Base-by-base conservation (phyloP, 768 basidiomycete species). In the Pleurotus salmoneostramineus region DNA sequence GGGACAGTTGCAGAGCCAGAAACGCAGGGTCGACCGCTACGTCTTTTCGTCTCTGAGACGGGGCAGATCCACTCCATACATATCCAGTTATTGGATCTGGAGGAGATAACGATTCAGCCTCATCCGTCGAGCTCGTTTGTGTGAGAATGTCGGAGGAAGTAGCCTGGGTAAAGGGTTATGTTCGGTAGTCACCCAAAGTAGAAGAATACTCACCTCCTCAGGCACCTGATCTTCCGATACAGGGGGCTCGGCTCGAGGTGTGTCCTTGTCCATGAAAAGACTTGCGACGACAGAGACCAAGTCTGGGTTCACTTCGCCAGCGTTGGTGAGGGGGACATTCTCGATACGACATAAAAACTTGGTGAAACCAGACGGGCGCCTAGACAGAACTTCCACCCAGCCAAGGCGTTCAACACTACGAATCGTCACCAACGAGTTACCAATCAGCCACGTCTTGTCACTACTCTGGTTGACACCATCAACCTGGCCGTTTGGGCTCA, bases 311-410 rank as follows among this genome's bases (percentile, higher is more conserved):
- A 91, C 89, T 64, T 93, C 94, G 1, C 93, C 95, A 4, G 89
- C 80, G 0, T 88, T 84, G 11, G 94, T 85, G 71, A 93, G 78
- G 0, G 94, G 94, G 0, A 91, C 85, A 66, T 98, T 98, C 70
- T 98, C 95, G 40, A 93, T 67, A 62, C 89, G 83, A 66, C 92
- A 92, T 11, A 96, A 72, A 63, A 98, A 85, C 61, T 85, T 83
- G 0, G 93, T 91, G 61, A 87, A 86, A 2, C 97, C 97, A 0
- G 95, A 98, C 0, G 97, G 89, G 12, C 97, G 79, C 4, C 94
- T 81, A 0, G 89, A 87, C 46, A 87, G 72, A 11, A 98, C 84
- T 66, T 95, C 91, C 17, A 95, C 81, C 96, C 96, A 98, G 2
- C 95, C 95, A 5, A 84, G 74, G 58, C 84, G 79, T 1, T 80